Conservation (phyloP, 192 early-diverging fungal species). For the Geranomyces variabilis region DNA sequence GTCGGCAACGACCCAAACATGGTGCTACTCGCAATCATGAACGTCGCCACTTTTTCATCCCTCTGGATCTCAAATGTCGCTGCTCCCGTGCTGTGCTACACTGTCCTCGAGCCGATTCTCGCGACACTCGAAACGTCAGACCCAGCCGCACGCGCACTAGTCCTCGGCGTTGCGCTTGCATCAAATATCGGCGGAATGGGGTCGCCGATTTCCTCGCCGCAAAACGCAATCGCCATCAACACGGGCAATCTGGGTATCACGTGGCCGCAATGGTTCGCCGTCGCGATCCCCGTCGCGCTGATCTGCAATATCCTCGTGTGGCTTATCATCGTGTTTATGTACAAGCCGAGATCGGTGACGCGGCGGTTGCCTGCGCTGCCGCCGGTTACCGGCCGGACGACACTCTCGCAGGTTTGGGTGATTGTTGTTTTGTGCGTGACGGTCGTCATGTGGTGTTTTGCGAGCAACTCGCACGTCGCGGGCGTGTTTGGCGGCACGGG, state of each 20-base stretch:
- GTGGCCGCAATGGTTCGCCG: not conserved
- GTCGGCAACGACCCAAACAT: conserved; percentile 1
- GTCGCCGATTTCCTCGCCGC: not conserved
- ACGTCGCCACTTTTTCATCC: not conserved
- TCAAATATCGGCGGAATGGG: not conserved
- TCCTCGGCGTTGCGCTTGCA: not conserved
- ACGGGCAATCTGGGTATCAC: not conserved
- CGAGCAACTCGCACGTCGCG: not conserved
- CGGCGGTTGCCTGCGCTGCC: not conserved
- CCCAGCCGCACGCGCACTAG: not conserved
- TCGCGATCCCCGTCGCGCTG: not conserved
- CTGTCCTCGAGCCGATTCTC: not conserved
- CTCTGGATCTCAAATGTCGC: not conserved
- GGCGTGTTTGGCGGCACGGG: not conserved
- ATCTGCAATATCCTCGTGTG: not conserved
- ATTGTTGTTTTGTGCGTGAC: not conserved
- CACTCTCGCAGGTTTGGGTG: not conserved
- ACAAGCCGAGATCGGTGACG: not conserved
- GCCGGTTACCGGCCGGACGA: not conserved
- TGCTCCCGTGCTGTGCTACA: not conserved
- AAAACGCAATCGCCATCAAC: not conserved
- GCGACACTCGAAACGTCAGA: not conserved
- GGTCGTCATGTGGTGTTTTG: not conserved
- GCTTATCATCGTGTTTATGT: not conserved
- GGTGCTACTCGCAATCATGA: not conserved